Evolutionary conservation across 768 basidiomycete species (phyloP), one percentile per base, ranked within the genome.

Genomic region (Calocybe gangraenosa): DNA sequence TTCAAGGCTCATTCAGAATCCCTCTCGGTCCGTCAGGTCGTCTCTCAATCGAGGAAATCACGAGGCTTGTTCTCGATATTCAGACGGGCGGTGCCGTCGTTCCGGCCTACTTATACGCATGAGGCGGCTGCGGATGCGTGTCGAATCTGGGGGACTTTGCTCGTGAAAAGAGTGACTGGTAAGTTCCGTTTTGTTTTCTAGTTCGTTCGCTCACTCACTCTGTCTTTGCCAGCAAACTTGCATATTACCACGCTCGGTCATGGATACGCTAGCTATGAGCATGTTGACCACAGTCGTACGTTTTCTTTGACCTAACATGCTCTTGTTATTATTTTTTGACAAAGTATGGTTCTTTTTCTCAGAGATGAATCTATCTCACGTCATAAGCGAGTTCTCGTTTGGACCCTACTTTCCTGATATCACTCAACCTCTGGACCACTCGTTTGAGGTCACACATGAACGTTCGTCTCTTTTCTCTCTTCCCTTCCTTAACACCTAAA

Each of bases 331-430:
- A 28, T 21, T 10, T 28, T n/a, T n/a, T n/a, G n/a, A n/a, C n/a
- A n/a, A n/a, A n/a, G n/a, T n/a, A n/a, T n/a, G n/a, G n/a, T n/a
- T n/a, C n/a, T n/a, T n/a, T n/a, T n/a, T n/a, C n/a, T 40, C 37
- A 95, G 92, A 84, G 54, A 93, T 97, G 91, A 99, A 99, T 59
- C 76, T 99, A 28, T 92, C 91, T 2, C 95, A 98, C 69, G 82
- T 96, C 51, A 93, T 98, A 58, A 84, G 84, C 42, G 95, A 99
- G 64, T 96, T 97, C 61, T 96, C 93, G 0, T 98, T 98, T 52
- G 95, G 95, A 1, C 89, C 93, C 2, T 84, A 87, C 70, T 97
- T 96, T 72, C 95, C 95, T 2, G 87, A 92, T 35, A 98, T 99
- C 40, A 78, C 81, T 0, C 95, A 99, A 61, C 95, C 95, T 0